Evolutionary conservation across 208 protist species (phyloP), one percentile per base, ranked within the genome.

Genomic region (Angomonas ambiguus): DNA sequence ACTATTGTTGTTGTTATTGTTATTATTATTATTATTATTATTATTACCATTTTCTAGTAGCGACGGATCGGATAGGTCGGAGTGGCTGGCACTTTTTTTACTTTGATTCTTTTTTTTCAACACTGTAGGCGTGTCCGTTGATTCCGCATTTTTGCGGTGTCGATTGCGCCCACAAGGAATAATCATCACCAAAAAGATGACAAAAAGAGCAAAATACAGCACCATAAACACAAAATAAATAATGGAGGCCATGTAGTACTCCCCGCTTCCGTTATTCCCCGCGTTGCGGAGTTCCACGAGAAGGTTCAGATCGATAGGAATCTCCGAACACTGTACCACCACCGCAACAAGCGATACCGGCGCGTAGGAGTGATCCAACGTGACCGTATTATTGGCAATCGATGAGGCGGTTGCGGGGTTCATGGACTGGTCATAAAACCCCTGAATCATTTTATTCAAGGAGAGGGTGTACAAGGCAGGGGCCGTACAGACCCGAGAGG

Each of bases 291-390:
- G 74, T 16, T 20, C 70, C 1, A 71, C 67, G 1, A 66, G 51
- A 16, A 87, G n/a, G 1, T 72, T 33, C 5, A 86, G 64, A 0
- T 67, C 62, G 1, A 90, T 18, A 2, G 85, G 85, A 24, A 84
- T 56, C 13, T 68, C 60, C 3, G 75, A 83, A 64, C 85, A 91
- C 74, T 91, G 85, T 56, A 70, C 76, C 6, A 88, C 60, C 1
- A 88, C 79, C 11, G 77, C 78, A 35, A 91, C 60, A 0, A 80
- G 35, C 49, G 69, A 72, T 11, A 59, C 57, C 8, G 68, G 2
- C 2, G 56, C 51, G 33, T 79, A 77, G 33, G 28, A 1, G 59
- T 85, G 76, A 13, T 10, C 30, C 25, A 85, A 35, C 11, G 30
- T 42, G 30, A 69, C 31, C 11, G 57, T 51, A 42, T 56, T 56